Percentiles rank a stretch among this genome's conserved stretches.
phyloP scores from a whole-genome alignment of 192 early-diverging fungal species.

The Gryganskiella cystojenkinii region DNA sequence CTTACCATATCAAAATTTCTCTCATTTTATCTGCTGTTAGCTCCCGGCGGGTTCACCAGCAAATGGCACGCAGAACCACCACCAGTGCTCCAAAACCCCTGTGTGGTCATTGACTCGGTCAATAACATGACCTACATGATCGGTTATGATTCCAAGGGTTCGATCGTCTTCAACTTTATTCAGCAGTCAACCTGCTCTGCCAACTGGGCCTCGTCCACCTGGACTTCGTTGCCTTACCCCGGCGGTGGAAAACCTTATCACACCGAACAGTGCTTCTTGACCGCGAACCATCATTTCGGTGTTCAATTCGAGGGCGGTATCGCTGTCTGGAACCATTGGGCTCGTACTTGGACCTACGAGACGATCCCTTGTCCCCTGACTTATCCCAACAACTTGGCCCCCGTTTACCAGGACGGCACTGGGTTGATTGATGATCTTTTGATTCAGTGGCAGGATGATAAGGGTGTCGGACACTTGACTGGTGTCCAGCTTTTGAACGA shows the following conservation, averaged over 20 bases:
- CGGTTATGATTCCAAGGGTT: conserved; percentile 38
- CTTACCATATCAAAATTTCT: conserved; percentile 29
- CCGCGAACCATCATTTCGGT: conserved; percentile 35
- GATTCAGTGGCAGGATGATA: conserved; percentile 39
- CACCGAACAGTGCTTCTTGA: conserved; percentile 49
- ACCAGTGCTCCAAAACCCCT: conserved; percentile 51
- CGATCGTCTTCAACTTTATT: conserved; percentile 41
- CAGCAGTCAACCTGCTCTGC: conserved; percentile 42
- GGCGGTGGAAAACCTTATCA: conserved; percentile 46
- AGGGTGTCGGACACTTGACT: conserved; percentile 36
- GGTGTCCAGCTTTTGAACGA: conserved; percentile 48
- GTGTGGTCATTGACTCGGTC: conserved; percentile 38
- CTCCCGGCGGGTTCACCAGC: not conserved
- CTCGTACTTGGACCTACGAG: conserved; percentile 44
- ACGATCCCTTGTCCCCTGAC: conserved; percentile 26
- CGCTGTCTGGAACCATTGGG: conserved; percentile 51
- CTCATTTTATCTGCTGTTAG: not conserved
- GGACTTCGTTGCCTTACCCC: conserved; percentile 48
- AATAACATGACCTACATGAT: conserved; percentile 54
- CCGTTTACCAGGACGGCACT: conserved; percentile 33
- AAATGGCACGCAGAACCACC: conserved; percentile 50
- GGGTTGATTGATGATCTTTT: conserved; percentile 27
- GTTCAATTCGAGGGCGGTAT: conserved; percentile 49
- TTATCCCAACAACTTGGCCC: conserved; percentile 42
- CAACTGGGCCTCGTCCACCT: conserved; percentile 29